Evolutionary conservation across 176 grass and related monocot species (phyloP).

Genomic region (Avena atlantica): DNA sequence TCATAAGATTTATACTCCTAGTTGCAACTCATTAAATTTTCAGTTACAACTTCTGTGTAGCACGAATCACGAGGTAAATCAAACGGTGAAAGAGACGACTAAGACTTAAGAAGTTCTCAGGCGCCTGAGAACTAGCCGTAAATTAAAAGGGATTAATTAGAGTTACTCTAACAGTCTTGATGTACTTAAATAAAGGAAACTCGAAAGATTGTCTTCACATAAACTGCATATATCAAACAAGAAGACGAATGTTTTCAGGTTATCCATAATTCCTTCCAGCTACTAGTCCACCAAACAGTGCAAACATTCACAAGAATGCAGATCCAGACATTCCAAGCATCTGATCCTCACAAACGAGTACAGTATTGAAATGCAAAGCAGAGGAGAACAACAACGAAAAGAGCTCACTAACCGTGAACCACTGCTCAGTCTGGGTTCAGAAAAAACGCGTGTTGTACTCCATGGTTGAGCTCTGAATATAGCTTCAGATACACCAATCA

Average conservation of each 20-base stretch:
- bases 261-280: not conserved
- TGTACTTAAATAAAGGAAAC: too few relatives aligned
- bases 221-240: constrained; percentile 9
- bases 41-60: too few relatives aligned
- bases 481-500: not conserved
- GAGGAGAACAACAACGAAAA: not conserved
- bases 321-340: constrained; percentile 2
- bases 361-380: not conserved
- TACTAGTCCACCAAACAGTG: not conserved
- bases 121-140: too few relatives aligned
- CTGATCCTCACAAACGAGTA: not conserved
- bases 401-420: too few relatives aligned
- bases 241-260: not conserved
- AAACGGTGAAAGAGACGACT: too few relatives aligned
- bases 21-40: too few relatives aligned
- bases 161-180: too few relatives aligned
- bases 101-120: too few relatives aligned
- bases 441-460: too few relatives aligned
- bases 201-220: not conserved
- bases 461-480: not conserved
- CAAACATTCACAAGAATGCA: not conserved
- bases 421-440: not conserved
- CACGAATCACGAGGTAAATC: too few relatives aligned
- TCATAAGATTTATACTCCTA: too few relatives aligned
- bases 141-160: too few relatives aligned